Conservation (phyloP, 2,329 filamentous ascomycete genomes). For the Monilinia fructigena region DNA sequence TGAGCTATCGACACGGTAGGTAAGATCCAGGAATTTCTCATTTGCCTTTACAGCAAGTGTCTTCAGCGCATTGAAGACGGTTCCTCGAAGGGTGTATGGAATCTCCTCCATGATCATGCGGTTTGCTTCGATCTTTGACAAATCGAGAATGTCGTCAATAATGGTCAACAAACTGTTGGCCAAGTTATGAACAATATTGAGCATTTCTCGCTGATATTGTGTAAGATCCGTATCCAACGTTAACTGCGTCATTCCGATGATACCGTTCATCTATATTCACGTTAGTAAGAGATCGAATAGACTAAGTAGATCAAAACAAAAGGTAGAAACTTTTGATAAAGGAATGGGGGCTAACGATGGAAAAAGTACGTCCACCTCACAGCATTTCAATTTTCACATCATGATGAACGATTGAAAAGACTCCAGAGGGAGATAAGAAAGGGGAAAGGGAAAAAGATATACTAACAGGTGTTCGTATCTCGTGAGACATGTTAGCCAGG, state of each 20-base stretch:
- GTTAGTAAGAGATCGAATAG: constrained; percentile 8
- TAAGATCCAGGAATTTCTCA: constrained; percentile 89
- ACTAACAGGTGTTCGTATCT: constrained; percentile 88
- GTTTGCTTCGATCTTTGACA: constrained; percentile 86
- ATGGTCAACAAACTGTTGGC: constrained; percentile 96
- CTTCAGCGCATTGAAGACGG: constrained; percentile 96
- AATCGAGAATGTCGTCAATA: constrained; percentile 79
- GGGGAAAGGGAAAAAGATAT: constrained; percentile 11
- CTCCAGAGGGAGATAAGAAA: background rate
- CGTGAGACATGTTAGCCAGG: constrained; percentile 97
- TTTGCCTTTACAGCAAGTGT: constrained; percentile 96
- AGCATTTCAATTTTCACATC: background rate
- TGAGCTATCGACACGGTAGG: constrained; percentile 88
- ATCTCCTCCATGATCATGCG: constrained; percentile 99
- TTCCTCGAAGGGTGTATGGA: constrained; percentile 88
- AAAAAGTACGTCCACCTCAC: background rate
- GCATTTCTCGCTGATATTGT: constrained; percentile 94
- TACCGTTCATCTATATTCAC: constrained; percentile 27
- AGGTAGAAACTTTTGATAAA: background rate
- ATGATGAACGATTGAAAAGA: background rate
- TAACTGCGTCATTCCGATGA: constrained; percentile 74
- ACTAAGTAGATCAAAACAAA: background rate
- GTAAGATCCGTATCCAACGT: constrained; percentile 94
- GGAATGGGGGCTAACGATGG: background rate
- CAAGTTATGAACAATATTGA: constrained; percentile 96